Percentiles rank a stretch among this genome's conserved stretches.
Evolutionary conservation across 441 rosid species (phyloP).

Genomic region (Gossypium aridum): DNA sequence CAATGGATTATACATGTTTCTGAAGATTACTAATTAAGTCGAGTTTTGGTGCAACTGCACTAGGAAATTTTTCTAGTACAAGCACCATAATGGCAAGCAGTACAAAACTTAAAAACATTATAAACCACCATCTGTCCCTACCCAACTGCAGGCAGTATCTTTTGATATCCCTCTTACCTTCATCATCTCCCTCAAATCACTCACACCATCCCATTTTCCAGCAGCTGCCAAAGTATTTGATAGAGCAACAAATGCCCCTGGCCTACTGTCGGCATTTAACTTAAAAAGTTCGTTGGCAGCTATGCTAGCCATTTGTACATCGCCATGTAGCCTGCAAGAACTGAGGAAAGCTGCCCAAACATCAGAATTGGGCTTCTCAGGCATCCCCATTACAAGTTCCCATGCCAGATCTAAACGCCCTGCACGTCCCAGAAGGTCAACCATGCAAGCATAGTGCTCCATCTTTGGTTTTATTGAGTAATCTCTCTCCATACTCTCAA

Average conservation of each 20-base stretch:
- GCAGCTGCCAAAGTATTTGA: slow-evolving; percentile 76
- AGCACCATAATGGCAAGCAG: neutral
- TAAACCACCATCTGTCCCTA: slow-evolving; percentile 28
- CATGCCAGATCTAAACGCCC: slow-evolving; percentile 61
- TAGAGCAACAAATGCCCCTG: slow-evolving; percentile 78
- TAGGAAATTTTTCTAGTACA: neutral
- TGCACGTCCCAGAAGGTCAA: slow-evolving; percentile 79
- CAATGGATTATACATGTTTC: neutral
- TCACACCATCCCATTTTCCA: slow-evolving; percentile 68
- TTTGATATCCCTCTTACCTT: slow-evolving; percentile 54
- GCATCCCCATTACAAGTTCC: slow-evolving; percentile 51
- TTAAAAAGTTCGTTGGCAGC: slow-evolving; percentile 72
- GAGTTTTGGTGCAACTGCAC: neutral
- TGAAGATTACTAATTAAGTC: neutral
- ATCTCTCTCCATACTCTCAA: slow-evolving; percentile 66
- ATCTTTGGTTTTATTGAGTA: slow-evolving; percentile 57
- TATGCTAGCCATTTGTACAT: slow-evolving; percentile 49
- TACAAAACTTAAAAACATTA: slow-evolving; percentile 4
- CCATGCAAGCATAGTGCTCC: slow-evolving; percentile 94
- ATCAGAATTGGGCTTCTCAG: slow-evolving; percentile 68
- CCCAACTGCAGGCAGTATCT: slow-evolving; percentile 67
- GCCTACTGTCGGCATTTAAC: slow-evolving; percentile 51
- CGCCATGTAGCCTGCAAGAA: slow-evolving; percentile 60
- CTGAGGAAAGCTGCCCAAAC: slow-evolving; percentile 90
- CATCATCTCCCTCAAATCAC: slow-evolving; percentile 65